Percentiles rank a stretch among this genome's conserved stretches.
Evolutionary conservation across 495 filamentous ascomycete species (phyloP).

Genomic region (Xylona heveae): DNA sequence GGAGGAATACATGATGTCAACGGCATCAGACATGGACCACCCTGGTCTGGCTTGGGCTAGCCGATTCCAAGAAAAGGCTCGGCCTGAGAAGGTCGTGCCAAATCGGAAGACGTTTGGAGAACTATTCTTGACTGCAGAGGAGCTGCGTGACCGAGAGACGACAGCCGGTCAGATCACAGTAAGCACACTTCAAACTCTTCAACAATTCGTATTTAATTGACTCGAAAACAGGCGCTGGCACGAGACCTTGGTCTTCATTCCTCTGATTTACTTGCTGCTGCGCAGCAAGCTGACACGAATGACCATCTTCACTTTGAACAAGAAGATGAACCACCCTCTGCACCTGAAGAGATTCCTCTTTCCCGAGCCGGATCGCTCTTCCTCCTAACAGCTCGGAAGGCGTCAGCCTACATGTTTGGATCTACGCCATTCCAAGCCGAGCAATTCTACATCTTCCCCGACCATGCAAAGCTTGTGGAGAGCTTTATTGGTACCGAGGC

Average conservation of each 20-base stretch:
- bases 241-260: slow-evolving; percentile 46
- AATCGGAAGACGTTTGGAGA: slow-evolving; percentile 34
- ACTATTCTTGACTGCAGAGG: slow-evolving; percentile 37
- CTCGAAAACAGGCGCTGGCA: slow-evolving; percentile 35
- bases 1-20: slow-evolving; percentile 49
- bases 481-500: slow-evolving; percentile 29
- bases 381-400: slow-evolving; percentile 30
- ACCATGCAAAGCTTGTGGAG: slow-evolving; percentile 33
- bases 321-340: slow-evolving; percentile 18
- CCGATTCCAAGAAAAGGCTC: slow-evolving; percentile 50
- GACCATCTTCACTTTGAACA: too few relatives aligned
- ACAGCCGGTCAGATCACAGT: slow-evolving; percentile 62
- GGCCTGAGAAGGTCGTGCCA: slow-evolving; percentile 36
- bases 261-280: too few relatives aligned
- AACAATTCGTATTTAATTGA: slow-evolving; percentile 5
- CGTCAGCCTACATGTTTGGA: slow-evolving; percentile 30
- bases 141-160: slow-evolving; percentile 39
- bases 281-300: too few relatives aligned
- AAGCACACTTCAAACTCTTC: too few relatives aligned
- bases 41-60: slow-evolving; percentile 53
- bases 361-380: slow-evolving; percentile 49
- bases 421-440: slow-evolving; percentile 9
- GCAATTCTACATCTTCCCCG: slow-evolving; percentile 38
- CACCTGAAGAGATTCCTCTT: slow-evolving; percentile 44
- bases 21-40: slow-evolving; percentile 25